These are phyloP conservation scores for Colletotrichum liaoningense DNA, from an alignment of 2,329 filamentous ascomycete species.

Conservation along the genomic window DNA sequence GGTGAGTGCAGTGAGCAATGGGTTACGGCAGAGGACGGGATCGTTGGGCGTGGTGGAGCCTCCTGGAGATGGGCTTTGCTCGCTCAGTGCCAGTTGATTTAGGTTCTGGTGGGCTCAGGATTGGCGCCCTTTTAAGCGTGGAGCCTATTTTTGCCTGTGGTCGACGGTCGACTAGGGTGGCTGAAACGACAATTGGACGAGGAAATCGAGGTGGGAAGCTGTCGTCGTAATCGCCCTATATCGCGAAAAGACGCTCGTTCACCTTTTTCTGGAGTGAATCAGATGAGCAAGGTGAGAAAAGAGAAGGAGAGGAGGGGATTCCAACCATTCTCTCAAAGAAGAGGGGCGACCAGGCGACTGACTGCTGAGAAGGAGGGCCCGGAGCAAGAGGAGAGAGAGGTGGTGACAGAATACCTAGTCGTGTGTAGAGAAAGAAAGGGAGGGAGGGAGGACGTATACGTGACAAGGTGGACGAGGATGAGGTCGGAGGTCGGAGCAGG, in stretches of 20 bases:
- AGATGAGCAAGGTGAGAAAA: background rate
- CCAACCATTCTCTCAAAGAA: background rate
- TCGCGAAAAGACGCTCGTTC: background rate
- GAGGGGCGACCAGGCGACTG: background rate
- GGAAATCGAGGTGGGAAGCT: background rate
- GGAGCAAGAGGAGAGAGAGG: background rate
- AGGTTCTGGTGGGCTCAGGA: conserved; percentile 37
- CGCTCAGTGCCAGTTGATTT: conserved; percentile 36
- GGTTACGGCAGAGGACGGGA: conserved; percentile 31
- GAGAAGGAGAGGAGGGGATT: background rate
- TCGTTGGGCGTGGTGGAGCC: conserved; percentile 35
- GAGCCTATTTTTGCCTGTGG: conserved; percentile 36
- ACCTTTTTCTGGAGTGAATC: background rate
- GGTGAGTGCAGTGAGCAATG: background rate
- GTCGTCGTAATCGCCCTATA: background rate
- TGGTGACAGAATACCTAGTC: background rate
- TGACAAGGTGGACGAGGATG: background rate
- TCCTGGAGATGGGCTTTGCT: conserved; percentile 35
- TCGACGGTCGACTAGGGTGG: conserved; percentile 35
- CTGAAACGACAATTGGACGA: conserved; percentile 30
- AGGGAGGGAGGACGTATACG: background rate
- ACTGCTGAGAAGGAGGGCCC: background rate
- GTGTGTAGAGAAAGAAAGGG: background rate
- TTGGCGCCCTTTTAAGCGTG: conserved; percentile 36
- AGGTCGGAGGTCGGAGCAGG: conserved; percentile 2